Conservation (phyloP, 208 protist genomes). For the Tetramitus jugosus region DNA sequence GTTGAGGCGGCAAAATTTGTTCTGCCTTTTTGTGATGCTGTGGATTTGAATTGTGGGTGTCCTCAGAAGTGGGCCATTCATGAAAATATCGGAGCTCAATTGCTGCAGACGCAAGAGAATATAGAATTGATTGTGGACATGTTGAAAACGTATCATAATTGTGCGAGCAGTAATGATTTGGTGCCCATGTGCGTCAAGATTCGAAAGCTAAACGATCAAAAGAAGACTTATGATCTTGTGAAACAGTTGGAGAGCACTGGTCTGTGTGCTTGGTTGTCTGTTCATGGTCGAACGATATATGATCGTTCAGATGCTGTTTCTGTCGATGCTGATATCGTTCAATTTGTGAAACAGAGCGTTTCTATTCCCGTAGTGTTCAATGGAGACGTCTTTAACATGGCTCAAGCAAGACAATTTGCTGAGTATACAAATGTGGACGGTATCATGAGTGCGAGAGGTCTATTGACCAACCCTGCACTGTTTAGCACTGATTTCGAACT, state of each 20-base stretch:
- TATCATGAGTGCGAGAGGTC: constrained; percentile 63
- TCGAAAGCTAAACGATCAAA: constrained; percentile 51
- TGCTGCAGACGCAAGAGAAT: constrained; percentile 58
- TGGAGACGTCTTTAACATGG: constrained; percentile 55
- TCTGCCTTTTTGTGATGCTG: constrained; percentile 59
- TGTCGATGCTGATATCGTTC: constrained; percentile 55
- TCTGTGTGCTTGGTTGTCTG: constrained; percentile 60
- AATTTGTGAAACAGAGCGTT: constrained; percentile 52
- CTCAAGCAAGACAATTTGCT: constrained; percentile 46
- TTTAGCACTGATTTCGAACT: too few relatives aligned
- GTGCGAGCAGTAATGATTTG: too few relatives aligned
- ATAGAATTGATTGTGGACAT: constrained; percentile 66
- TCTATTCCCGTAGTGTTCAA: constrained; percentile 66
- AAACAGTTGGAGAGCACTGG: constrained; percentile 63
- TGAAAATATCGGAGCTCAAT: constrained; percentile 56
- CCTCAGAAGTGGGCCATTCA: constrained; percentile 75
- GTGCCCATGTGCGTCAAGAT: constrained; percentile 62
- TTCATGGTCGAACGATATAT: constrained; percentile 66
- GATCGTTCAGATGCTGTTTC: constrained; percentile 50
- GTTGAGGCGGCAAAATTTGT: constrained; percentile 49
- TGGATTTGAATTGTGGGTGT: constrained; percentile 83
- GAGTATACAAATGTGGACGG: constrained; percentile 51
- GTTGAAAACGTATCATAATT: constrained; percentile 31
- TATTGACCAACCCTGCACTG: constrained; percentile 68
- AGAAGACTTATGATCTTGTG: constrained; percentile 64